A percentile compares a stretch with the other conserved stretches of the same genome.
These are phyloP conservation scores for Malus hybrid DNA, from an alignment of 331 rosid genomes.

Conservation along the genomic window DNA sequence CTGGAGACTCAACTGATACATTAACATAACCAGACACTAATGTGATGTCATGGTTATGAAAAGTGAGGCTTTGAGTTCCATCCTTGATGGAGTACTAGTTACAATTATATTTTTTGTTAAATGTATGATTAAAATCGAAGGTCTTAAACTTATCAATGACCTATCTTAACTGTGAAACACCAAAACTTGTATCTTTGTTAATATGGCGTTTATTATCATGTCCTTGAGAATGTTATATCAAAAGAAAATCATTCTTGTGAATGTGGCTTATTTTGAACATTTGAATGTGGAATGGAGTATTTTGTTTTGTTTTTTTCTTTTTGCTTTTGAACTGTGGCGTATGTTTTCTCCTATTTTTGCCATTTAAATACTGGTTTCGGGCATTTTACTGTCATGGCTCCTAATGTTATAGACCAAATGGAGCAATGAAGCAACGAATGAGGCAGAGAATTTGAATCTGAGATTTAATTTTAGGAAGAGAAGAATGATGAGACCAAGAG, in stretches of 20 bases:
- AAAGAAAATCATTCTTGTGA: neutral
- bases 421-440: neutral
- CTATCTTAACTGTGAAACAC: neutral
- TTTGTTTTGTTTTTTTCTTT: neutral
- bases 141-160: neutral
- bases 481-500: neutral
- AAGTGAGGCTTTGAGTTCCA: neutral
- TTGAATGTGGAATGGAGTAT: neutral
- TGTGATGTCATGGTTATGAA: neutral
- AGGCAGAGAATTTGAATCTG: neutral
- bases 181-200: neutral
- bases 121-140: neutral
- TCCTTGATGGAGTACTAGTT: neutral
- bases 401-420: neutral
- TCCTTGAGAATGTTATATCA: neutral
- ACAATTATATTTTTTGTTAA: neutral
- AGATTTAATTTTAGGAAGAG: neutral
- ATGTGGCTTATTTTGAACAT: neutral
- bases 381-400: too few species aligned
- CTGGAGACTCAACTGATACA: neutral
- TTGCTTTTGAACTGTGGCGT: neutral
- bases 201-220: neutral
- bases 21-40: neutral
- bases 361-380: too few species aligned
- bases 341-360: neutral